Percentiles rank a stretch among this genome's conserved stretches.
These are phyloP conservation scores for Gossypium raimondii DNA, from an alignment of 345 rosid genomes.

Conservation along the genomic window DNA sequence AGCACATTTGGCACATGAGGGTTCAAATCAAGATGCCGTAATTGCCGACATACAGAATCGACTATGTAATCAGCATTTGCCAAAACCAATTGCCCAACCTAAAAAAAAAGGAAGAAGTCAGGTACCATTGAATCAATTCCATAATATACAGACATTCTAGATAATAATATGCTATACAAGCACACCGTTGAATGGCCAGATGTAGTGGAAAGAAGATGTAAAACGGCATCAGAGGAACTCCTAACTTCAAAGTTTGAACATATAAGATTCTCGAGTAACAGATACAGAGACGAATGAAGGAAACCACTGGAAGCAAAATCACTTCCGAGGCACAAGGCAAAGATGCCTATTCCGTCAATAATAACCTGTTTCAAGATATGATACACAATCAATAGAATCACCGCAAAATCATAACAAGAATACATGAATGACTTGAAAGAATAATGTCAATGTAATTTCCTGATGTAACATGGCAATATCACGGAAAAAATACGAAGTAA, in stretches of 20 bases:
- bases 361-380: constrained; percentile 47
- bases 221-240: constrained; percentile 71
- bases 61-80: constrained; percentile 86
- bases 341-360: constrained; percentile 80
- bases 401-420: not conserved
- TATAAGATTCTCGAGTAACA: constrained; percentile 78
- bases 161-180: constrained; percentile 4
- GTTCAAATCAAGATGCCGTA: constrained; percentile 85
- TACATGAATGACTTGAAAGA: not conserved
- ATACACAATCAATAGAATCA: constrained; percentile 11
- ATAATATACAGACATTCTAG: constrained; percentile 7
- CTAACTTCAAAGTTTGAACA: constrained; percentile 68
- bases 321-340: constrained; percentile 65
- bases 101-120: constrained; percentile 21
- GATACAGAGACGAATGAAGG: constrained; percentile 82
- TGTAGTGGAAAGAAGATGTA: constrained; percentile 56
- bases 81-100: constrained; percentile 89
- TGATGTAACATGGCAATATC: constrained; percentile 82
- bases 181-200: constrained; percentile 70
- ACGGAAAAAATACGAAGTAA: constrained; percentile 49
- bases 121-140: not conserved
- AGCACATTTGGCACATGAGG: constrained; percentile 90
- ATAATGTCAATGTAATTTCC: constrained; percentile 34
- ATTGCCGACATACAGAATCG: constrained; percentile 85
- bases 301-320: constrained; percentile 78